These are phyloP conservation scores for Nicotiana otophora DNA, from an alignment of 257 asterid genomes.

Conservation along the genomic window DNA sequence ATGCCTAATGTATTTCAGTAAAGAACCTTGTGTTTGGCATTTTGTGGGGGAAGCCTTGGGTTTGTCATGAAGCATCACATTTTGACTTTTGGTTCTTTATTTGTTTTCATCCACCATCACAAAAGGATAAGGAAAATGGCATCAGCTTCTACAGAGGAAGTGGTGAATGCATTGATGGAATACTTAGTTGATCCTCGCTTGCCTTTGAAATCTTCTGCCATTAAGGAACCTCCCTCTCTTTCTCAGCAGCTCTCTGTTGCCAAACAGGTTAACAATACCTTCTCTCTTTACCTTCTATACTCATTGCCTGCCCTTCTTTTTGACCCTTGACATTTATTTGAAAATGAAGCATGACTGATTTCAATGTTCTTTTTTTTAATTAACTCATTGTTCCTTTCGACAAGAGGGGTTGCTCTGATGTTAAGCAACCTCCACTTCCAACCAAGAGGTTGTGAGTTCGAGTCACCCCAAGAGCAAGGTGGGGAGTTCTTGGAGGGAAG, in stretches of 20 bases:
- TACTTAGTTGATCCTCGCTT: conserved; percentile 44
- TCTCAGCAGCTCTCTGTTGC: conserved; percentile 39
- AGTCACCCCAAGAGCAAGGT: too few species aligned
- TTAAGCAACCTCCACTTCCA: too few species aligned
- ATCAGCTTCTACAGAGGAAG: conserved; percentile 31
- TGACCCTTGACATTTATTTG: conserved; percentile 2
- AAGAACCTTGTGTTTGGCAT: too few species aligned
- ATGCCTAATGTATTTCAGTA: too few species aligned
- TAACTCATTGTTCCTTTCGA: neutral
- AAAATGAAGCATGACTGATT: neutral
- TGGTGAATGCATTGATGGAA: conserved; percentile 41
- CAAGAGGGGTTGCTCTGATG: too few species aligned
- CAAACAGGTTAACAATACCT: conserved; percentile 36
- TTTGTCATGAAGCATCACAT: too few species aligned
- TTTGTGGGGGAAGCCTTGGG: too few species aligned
- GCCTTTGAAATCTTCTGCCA: conserved; percentile 21
- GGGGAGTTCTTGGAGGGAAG: too few species aligned
- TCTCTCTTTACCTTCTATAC: conserved; percentile 11
- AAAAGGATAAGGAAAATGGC: neutral
- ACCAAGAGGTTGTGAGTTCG: too few species aligned
- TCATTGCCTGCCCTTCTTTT: neutral
- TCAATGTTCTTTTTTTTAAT: neutral
- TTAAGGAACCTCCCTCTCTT: conserved; percentile 27
- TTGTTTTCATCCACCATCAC: too few species aligned
- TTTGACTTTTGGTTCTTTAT: too few species aligned